Base-by-base conservation (phyloP, 352 stramenopile genomes). In the Pythium sp. region DNA sequence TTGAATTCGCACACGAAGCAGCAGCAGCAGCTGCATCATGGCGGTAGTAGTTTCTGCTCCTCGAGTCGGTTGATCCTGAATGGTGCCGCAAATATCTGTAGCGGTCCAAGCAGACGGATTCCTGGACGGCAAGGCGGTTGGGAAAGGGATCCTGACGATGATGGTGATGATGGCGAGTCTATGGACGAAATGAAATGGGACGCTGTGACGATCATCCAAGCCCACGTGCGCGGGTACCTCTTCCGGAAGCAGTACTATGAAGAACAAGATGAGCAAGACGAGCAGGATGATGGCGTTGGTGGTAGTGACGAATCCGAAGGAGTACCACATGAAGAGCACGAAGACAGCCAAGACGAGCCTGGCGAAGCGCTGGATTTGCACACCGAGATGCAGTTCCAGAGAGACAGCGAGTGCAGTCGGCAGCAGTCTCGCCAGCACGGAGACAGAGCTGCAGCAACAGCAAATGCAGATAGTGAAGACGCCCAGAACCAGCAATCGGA, bases 181-280 rank as follows among this genome's bases (percentile, higher is more conserved):
- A 5, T 22, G 12, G n/a, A 28, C 30, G 46, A 36, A 24, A 3
- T 5, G 15, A 26, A 24, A 51, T 51, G 18, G 43, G 43, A 62
- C 12, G 24, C 54, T 12, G 67, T 61, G 32, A 65, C 41, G 26
- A 22, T 6, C 32, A 62, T 72, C 22, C 67, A 72, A 57, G 61
- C 61, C 4, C 36, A 54, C 18, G 67, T 72, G 56, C 67, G 67
- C 20, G 55, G 61, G 20, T 68, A 57, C 36, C 62, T 72, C 34
- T 65, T 68, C 22, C 61, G 67, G 22, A 65, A 61, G 47, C 67
- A 72, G 56, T 72, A 58, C 47, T 36, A 57, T 5, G 36, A 49
- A 18, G 58, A 34, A 36, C 20, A 58, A 15, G 38, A 53, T 2
- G 64, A 51, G 5, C 30, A 65, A 18, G 30, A 22, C 24, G 41